These are phyloP conservation scores for Heritiera littoralis DNA, from an alignment of 345 rosid genomes.

Conservation along the genomic window DNA sequence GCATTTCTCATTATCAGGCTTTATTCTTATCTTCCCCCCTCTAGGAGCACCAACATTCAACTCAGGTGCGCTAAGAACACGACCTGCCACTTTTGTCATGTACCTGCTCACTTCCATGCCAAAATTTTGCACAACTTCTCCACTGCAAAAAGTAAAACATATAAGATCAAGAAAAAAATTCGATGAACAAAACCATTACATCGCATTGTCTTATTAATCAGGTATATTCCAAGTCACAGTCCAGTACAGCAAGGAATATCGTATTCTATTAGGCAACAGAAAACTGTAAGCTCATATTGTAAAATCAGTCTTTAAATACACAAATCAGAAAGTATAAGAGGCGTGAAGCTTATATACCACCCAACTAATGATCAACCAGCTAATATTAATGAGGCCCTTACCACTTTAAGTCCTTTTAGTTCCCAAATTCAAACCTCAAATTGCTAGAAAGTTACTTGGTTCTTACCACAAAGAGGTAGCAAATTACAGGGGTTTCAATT, in stretches of 20 bases:
- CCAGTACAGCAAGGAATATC: neutral
- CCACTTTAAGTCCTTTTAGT: neutral
- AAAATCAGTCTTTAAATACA: neutral
- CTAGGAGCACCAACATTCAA: constrained; percentile 43
- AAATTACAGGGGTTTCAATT: neutral
- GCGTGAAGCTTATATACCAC: neutral
- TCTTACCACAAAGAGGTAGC: neutral
- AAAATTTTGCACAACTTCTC: constrained; percentile 53
- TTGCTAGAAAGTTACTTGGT: neutral
- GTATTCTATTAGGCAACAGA: neutral
- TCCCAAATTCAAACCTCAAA: neutral
- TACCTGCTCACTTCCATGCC: constrained; percentile 54
- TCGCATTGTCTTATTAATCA: neutral
- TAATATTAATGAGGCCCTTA: neutral
- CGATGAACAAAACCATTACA: neutral
- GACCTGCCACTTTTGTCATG: constrained; percentile 65
- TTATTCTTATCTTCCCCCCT: constrained; percentile 37
- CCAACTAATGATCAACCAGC: neutral
- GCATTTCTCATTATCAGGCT: constrained; percentile 53
- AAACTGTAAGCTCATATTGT: neutral
- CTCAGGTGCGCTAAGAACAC: constrained; percentile 68
- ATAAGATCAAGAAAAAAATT: neutral
- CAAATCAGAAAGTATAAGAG: neutral
- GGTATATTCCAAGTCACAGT: neutral
- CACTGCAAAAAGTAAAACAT: constrained; percentile 40